A percentile compares a stretch with the other conserved stretches of the same genome.
phyloP scores from a whole-genome alignment of 805 yeast species.

The Metschnikowia henanensis region DNA sequence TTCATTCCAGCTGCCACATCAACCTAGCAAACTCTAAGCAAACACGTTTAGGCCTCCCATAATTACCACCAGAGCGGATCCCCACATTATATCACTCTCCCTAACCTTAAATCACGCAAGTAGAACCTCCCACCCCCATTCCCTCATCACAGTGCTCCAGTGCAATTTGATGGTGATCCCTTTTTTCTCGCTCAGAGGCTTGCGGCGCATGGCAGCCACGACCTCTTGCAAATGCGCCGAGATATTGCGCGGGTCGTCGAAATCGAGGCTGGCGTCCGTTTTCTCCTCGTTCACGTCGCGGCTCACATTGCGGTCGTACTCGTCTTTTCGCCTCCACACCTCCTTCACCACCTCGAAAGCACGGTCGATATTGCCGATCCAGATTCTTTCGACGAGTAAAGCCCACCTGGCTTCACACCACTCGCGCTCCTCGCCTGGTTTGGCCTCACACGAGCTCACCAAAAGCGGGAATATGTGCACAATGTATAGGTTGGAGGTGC shows the following conservation, averaged over 20 bases:
- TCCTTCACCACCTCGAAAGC: slow-evolving; percentile 70
- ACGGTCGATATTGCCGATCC: slow-evolving; percentile 67
- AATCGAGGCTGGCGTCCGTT: slow-evolving; percentile 16
- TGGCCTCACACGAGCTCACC: slow-evolving; percentile 66
- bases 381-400: slow-evolving; percentile 49
- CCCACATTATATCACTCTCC: too few species aligned
- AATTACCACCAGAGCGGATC: too few species aligned
- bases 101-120: slow-evolving; percentile 33
- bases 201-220: slow-evolving; percentile 39
- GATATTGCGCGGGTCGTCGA: slow-evolving; percentile 10
- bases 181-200: slow-evolving; percentile 30
- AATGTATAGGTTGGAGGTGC: slow-evolving; percentile 53
- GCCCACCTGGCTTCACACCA: slow-evolving; percentile 65
- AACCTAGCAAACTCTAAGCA: too few species aligned
- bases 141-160: slow-evolving; percentile 71
- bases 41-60: too few species aligned
- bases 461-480: slow-evolving; percentile 66
- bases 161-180: slow-evolving; percentile 54
- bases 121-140: slow-evolving; percentile 76
- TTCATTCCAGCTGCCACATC: too few species aligned
- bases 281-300: slow-evolving; percentile 13
- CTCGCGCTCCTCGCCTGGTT: slow-evolving; percentile 54
- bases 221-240: slow-evolving; percentile 39
- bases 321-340: slow-evolving; percentile 67
- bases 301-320: slow-evolving; percentile 28